Evolutionary conservation across 352 stramenopile genomes (phyloP).

Genomic region (Phytophthora sp.): DNA sequence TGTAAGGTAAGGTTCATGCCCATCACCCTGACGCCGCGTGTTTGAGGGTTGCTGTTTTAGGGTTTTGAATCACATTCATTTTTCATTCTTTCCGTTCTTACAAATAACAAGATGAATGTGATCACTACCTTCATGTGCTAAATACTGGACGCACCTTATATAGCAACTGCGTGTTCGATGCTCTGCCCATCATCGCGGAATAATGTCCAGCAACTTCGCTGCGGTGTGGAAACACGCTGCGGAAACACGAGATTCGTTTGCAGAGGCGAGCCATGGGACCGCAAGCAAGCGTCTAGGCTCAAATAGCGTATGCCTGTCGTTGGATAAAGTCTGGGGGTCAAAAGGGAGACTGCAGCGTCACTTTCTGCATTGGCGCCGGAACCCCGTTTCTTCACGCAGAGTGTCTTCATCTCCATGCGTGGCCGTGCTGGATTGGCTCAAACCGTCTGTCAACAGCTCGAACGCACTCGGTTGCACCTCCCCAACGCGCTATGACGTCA

Average conservation of each 20-base stretch:
- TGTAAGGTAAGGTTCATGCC: neutral
- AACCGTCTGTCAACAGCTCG: neutral
- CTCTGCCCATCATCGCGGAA: slow-evolving; percentile 7
- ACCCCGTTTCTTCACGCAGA: slow-evolving; percentile 17
- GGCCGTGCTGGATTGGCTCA: slow-evolving; percentile 22
- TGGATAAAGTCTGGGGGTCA: slow-evolving; percentile 12
- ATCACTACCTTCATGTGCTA: slow-evolving; percentile 6
- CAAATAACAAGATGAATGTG: slow-evolving; percentile 7
- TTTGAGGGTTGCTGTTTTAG: slow-evolving; percentile 31
- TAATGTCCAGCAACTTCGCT: slow-evolving; percentile 14
- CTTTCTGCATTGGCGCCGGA: slow-evolving; percentile 5
- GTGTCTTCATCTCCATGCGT: slow-evolving; percentile 21
- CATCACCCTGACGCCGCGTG: slow-evolving; percentile 32
- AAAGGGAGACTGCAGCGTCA: slow-evolving; percentile 23
- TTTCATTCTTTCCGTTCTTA: neutral
- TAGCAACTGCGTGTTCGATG: slow-evolving; percentile 34
- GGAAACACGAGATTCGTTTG: slow-evolving; percentile 10
- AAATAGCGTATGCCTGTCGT: slow-evolving; percentile 2
- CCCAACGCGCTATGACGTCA: no score
- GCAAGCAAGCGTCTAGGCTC: slow-evolving; percentile 4
- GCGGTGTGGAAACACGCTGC: slow-evolving; percentile 3
- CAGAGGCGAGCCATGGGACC: slow-evolving; percentile 7
- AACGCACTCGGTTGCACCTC: no score
- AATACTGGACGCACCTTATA: slow-evolving; percentile 9
- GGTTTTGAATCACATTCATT: slow-evolving; percentile 18